Base-by-base conservation (phyloP, 257 asterid genomes). In the Orobanche coerulescens region DNA sequence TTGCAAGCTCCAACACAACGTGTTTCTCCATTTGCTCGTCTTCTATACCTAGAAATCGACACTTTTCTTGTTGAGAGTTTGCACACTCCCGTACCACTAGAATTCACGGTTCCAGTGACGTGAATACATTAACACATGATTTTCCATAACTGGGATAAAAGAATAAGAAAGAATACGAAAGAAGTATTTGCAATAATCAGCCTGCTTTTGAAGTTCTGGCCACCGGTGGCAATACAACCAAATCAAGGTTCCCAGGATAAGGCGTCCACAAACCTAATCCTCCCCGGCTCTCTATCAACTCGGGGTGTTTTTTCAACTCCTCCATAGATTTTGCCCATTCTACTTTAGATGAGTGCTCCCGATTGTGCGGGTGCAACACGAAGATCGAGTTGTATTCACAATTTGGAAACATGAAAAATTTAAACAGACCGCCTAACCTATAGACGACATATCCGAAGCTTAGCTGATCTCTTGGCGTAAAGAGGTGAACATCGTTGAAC, bases 181-280 rank as follows among this genome's bases (percentile, higher is more conserved):
- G 5, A 26, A 26, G 31, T 26, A 26, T 26, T 26, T 5, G 3
- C 2, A 5, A 1, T 1, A 65, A 65, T 84, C 75, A 87, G 49
- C 98, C 98, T 12, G 96, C 96, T 78, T 84, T 91, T 10, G 96
- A 88, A 51, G 84, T 85, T 79, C 96, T 81, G 39, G 82, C 75
- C 58, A 88, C 81, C 31, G 80, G 76, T 50, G 98, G 96, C 66
- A 91, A 73, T 67, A 78, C 88, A 77, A 91, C 90, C 48, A 37
- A 71, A 70, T 78, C 83, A 40, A 91, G 84, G 61, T 88, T 61
- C 51, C 83, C 94, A 2, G 96, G 95, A 70, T 91, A 88, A 63
- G 94, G 92, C 18, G 77, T 81, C 98, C 98, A 91, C 71, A 88
- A 69, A 2, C 96, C 98, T 59, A 91, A 74, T 39, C 98, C 98